Conservation (phyloP, 345 rosid genomes). For the Microcos paniculata region DNA sequence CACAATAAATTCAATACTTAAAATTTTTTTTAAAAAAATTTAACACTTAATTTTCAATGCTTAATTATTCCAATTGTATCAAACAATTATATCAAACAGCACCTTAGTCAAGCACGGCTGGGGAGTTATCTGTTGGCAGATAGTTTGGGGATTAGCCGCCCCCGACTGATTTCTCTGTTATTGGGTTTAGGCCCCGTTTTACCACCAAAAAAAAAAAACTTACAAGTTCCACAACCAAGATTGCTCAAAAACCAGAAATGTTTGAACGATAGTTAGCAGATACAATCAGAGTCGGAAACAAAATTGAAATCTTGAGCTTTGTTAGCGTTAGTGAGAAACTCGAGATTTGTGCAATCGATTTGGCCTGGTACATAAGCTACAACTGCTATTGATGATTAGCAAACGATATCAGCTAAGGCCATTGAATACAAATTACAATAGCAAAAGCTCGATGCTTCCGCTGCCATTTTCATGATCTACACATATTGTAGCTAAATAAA, state of each 20-base stretch:
- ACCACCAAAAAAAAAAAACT: no score
- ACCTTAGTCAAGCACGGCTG: no score
- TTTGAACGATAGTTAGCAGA: background rate
- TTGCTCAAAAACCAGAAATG: background rate
- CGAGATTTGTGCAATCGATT: background rate
- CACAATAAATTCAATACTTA: no score
- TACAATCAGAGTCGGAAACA: background rate
- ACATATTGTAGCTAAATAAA: background rate
- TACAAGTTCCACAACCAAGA: no score
- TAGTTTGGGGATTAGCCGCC: no score
- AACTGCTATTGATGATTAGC: background rate
- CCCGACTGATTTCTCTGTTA: no score
- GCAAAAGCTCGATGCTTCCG: background rate
- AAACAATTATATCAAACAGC: no score
- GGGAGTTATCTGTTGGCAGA: no score
- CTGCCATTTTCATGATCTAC: background rate
- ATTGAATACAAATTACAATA: background rate
- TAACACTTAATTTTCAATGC: no score
- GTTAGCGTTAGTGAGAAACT: background rate
- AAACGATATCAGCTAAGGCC: background rate
- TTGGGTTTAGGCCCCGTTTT: no score
- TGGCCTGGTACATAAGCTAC: background rate
- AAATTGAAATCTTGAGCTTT: background rate
- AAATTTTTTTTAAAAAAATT: no score
- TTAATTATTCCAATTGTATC: no score